Conservation (phyloP, 768 basidiomycete species). For the Paxillus ammoniavirescens region DNA sequence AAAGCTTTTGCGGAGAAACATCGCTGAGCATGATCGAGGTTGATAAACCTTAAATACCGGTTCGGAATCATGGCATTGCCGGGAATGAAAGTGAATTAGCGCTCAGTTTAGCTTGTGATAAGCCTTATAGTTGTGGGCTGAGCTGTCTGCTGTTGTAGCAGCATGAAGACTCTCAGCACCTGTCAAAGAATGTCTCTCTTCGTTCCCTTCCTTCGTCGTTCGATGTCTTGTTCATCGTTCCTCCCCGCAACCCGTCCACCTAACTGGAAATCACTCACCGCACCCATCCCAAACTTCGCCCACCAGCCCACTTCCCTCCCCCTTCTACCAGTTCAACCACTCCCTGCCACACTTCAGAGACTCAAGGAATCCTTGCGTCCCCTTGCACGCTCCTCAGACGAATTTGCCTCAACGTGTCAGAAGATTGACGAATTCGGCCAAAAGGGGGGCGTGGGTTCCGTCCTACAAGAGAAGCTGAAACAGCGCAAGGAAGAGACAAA, state of each 20-base stretch:
- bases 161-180: no score
- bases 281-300: conserved; percentile 62
- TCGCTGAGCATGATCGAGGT: no score
- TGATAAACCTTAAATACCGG: not conserved
- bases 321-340: conserved; percentile 71
- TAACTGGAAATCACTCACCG: conserved; percentile 74
- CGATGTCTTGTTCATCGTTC: conserved; percentile 6
- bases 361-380: conserved; percentile 73
- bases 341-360: conserved; percentile 61
- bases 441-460: conserved; percentile 39
- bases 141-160: no score
- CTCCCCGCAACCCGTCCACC: conserved; percentile 39
- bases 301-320: conserved; percentile 58
- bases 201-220: not conserved
- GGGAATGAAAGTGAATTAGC: not conserved
- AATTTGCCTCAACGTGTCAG: conserved; percentile 50
- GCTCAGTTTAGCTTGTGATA: not conserved
- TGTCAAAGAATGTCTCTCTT: no score
- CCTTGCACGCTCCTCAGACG: conserved; percentile 61
- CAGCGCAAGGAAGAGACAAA: conserved; percentile 50
- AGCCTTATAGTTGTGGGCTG: not conserved
- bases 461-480: conserved; percentile 66
- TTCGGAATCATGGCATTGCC: not conserved
- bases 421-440: conserved; percentile 69
- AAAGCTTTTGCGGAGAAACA: no score